Percentiles rank a stretch among this genome's conserved stretches.
Evolutionary conservation across 345 rosid genomes (phyloP).

Genomic region (Kernera saxatilis): DNA sequence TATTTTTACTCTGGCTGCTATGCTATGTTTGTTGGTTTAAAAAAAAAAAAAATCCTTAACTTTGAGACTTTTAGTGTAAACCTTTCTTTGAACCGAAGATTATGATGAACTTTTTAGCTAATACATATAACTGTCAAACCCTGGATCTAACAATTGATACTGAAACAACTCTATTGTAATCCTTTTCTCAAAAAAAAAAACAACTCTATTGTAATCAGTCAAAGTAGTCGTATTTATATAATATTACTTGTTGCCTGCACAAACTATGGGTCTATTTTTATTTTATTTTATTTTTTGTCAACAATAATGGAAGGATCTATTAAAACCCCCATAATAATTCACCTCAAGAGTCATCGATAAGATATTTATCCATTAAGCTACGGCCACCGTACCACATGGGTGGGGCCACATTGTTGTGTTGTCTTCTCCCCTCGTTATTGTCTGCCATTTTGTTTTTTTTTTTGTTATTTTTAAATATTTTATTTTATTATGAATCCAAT

Average conservation of each 20-base stretch:
- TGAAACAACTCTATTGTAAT: background rate
- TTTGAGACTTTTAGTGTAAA: background rate
- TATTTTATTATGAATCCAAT: background rate
- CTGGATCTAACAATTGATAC: background rate
- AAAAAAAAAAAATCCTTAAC: background rate
- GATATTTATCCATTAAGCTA: conserved; percentile 18
- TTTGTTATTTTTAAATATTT: background rate
- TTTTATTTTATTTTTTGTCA: too few relatives aligned
- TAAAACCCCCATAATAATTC: conserved; percentile 8
- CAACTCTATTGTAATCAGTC: background rate
- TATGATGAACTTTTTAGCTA: background rate
- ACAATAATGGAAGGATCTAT: too few relatives aligned
- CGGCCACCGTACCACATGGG: conserved; percentile 29
- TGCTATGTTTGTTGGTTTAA: background rate
- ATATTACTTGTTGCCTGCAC: background rate
- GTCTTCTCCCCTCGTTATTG: conserved; percentile 2
- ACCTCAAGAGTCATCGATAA: conserved; percentile 15
- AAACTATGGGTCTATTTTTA: background rate
- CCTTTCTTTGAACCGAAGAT: background rate
- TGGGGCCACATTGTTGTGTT: conserved; percentile 8
- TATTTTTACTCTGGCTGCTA: background rate
- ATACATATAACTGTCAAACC: too few relatives aligned
- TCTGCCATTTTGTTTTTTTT: conserved; percentile 1
- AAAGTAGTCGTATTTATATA: background rate
- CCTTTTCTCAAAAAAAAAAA: too few relatives aligned